Percentiles rank a stretch among this genome's conserved stretches.
phyloP scores from a whole-genome alignment of 73 alveolate species.

The Paramecium sonneborni region DNA sequence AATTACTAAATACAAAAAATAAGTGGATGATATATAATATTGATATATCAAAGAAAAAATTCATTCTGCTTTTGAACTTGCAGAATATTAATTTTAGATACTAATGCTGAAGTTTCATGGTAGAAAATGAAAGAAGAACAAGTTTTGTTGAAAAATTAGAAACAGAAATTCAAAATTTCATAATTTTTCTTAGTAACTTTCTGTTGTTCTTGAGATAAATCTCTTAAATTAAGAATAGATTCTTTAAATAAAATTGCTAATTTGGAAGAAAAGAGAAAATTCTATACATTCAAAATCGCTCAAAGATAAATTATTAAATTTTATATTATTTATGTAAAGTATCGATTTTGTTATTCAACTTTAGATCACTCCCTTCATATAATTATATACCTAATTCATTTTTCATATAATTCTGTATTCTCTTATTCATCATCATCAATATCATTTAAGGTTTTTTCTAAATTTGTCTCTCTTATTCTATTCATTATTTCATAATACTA shows the following conservation, averaged over 20 bases:
- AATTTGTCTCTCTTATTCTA: not conserved
- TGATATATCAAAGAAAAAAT: too few relatives aligned
- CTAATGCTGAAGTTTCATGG: too few relatives aligned
- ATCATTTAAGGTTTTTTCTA: not conserved
- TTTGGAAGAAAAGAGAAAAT: slow-evolving; percentile 48
- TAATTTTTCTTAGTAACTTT: not conserved
- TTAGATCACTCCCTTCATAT: slow-evolving; percentile 37
- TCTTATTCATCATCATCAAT: not conserved
- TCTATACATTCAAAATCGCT: too few relatives aligned
- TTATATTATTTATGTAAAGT: not conserved
- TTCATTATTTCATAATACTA: not conserved
- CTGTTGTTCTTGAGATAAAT: slow-evolving; percentile 39
- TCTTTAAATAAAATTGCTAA: slow-evolving; percentile 24
- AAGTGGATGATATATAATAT: too few relatives aligned
- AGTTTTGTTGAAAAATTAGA: slow-evolving; percentile 35
- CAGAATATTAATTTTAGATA: too few relatives aligned
- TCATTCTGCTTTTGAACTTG: too few relatives aligned
- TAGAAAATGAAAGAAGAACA: slow-evolving; percentile 29
- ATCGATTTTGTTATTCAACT: slow-evolving; percentile 26
- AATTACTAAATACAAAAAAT: too few relatives aligned
- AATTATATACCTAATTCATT: not conserved
- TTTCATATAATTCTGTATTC: not conserved
- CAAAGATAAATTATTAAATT: not conserved
- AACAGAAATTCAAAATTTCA: not conserved
- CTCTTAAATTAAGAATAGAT: slow-evolving; percentile 16